A percentile compares a stretch with the other conserved stretches of the same genome.
phyloP scores from a whole-genome alignment of 306 rosid genomes.

The Myrica gale region DNA sequence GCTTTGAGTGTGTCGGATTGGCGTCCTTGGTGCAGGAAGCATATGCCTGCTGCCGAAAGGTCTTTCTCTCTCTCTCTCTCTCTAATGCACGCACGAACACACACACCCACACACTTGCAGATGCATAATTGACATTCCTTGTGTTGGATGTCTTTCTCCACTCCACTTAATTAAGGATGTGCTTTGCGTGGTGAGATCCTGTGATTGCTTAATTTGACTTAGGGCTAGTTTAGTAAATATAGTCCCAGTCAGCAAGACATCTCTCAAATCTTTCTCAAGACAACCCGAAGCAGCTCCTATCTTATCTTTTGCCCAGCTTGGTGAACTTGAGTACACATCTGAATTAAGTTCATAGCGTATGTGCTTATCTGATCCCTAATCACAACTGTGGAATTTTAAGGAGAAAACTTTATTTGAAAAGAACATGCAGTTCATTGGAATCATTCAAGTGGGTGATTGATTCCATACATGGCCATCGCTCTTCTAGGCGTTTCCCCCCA shows the following conservation, averaged over 20 bases:
- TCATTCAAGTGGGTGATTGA: neutral
- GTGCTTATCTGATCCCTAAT: neutral
- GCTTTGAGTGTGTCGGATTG: slow-evolving; percentile 82
- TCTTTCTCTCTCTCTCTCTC: slow-evolving; percentile 25
- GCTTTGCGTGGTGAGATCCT: neutral
- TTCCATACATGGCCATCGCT: neutral
- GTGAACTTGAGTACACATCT: neutral
- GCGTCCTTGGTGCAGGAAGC: slow-evolving; percentile 78
- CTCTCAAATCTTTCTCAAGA: neutral
- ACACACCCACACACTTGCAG: neutral
- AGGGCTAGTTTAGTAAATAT: neutral
- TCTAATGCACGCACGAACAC: neutral
- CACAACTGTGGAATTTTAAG: neutral
- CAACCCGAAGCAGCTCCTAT: neutral
- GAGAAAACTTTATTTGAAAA: neutral
- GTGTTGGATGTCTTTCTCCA: neutral
- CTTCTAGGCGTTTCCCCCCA: neutral
- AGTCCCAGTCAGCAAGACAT: neutral
- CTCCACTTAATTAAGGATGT: neutral
- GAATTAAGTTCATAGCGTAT: too few species aligned
- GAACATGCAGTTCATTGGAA: neutral
- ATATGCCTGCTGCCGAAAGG: slow-evolving; percentile 75
- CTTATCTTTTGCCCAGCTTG: neutral
- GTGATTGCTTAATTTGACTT: neutral
- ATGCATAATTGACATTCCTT: neutral